phyloP scores from a whole-genome alignment of 768 basidiomycete genomes.

The Panaeolus cyanescens region DNA sequence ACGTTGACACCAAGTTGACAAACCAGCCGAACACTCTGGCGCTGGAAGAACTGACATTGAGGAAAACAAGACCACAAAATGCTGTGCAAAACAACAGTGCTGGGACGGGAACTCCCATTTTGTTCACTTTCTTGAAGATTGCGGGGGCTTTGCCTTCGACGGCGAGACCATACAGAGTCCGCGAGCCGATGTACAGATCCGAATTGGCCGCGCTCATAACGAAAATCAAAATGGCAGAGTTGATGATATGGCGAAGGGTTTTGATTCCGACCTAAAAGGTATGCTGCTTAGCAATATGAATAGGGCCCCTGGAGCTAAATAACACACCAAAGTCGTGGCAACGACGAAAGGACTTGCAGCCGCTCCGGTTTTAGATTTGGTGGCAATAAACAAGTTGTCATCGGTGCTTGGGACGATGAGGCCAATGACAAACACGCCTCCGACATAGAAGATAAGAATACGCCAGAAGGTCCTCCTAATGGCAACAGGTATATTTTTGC shows the following conservation, averaged over 20 bases:
- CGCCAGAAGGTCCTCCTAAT: slow-evolving; percentile 66
- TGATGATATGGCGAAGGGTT: slow-evolving; percentile 64
- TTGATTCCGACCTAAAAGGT: slow-evolving; percentile 52
- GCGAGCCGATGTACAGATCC: slow-evolving; percentile 57
- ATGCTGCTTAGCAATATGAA: not conserved
- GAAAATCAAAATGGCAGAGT: slow-evolving; percentile 63
- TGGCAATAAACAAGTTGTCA: slow-evolving; percentile 46
- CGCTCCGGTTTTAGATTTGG: slow-evolving; percentile 48
- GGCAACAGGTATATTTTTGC: slow-evolving; percentile 74
- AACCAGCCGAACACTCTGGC: slow-evolving; percentile 54
- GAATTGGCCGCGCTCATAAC: slow-evolving; percentile 66
- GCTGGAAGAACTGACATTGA: slow-evolving; percentile 53
- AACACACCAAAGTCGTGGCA: slow-evolving; percentile 37
- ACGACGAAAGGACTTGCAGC: slow-evolving; percentile 71
- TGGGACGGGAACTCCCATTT: slow-evolving; percentile 50
- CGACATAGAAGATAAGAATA: slow-evolving; percentile 62
- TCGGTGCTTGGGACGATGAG: slow-evolving; percentile 67
- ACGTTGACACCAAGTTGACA: slow-evolving; percentile 49
- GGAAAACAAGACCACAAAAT: slow-evolving; percentile 60
- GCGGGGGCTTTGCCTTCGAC: slow-evolving; percentile 51
- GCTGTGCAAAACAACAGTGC: slow-evolving; percentile 53
- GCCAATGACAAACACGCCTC: slow-evolving; percentile 72
- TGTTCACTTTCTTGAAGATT: slow-evolving; percentile 45
- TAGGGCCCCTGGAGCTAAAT: not conserved
- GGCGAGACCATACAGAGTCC: slow-evolving; percentile 50